Evolutionary conservation across 306 rosid species (phyloP).

Genomic region (Vigna angularis): DNA sequence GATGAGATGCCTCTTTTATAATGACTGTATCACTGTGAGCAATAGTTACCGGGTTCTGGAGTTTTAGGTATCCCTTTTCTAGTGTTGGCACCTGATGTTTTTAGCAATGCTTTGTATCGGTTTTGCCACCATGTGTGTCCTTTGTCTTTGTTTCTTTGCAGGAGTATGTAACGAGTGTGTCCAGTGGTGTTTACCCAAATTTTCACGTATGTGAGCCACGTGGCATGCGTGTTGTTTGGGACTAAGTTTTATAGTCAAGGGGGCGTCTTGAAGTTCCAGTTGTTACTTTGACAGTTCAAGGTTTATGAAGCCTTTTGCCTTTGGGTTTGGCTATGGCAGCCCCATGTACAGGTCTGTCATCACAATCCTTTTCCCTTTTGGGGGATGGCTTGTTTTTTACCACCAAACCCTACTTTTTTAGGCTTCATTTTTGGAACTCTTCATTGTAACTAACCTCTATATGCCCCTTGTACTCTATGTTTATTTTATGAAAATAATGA

Average conservation of each 20-base stretch:
- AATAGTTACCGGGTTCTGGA: slow-evolving; percentile 55
- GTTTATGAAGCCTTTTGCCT: slow-evolving; percentile 58
- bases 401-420: slow-evolving; percentile 62
- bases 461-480: slow-evolving; percentile 63
- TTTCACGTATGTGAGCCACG: slow-evolving; percentile 50
- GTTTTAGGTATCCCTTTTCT: slow-evolving; percentile 54
- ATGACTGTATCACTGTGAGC: slow-evolving; percentile 69
- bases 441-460: slow-evolving; percentile 56
- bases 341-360: slow-evolving; percentile 67
- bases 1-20: slow-evolving; percentile 47
- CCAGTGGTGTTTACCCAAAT: slow-evolving; percentile 56
- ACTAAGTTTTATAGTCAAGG: slow-evolving; percentile 56
- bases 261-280: slow-evolving; percentile 56
- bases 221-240: slow-evolving; percentile 66
- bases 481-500: slow-evolving; percentile 47
- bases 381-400: slow-evolving; percentile 62
- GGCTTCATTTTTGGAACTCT: slow-evolving; percentile 59
- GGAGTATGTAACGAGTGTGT: slow-evolving; percentile 47
- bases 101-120: slow-evolving; percentile 58
- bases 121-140: slow-evolving; percentile 50
- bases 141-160: slow-evolving; percentile 33
- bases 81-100: slow-evolving; percentile 60
- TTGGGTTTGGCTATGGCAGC: slow-evolving; percentile 84
- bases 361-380: slow-evolving; percentile 54
- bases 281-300: slow-evolving; percentile 64